phyloP scores from a whole-genome alignment of 2,329 filamentous ascomycete genomes.

The Fusarium subglutinans region DNA sequence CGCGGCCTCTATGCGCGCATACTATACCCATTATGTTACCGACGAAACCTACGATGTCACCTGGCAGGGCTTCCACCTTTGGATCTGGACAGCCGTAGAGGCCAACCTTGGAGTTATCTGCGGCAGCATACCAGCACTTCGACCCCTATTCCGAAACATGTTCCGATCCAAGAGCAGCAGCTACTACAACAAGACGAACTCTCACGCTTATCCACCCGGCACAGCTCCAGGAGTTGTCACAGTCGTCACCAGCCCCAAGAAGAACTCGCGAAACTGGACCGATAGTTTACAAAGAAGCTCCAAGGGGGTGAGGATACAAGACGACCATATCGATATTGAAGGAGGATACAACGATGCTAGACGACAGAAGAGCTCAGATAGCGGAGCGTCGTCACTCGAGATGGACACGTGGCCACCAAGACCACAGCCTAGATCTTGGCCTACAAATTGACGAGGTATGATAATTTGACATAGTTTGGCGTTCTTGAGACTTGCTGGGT shows the following conservation, averaged over 20 bases:
- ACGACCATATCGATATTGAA: slow-evolving; percentile 40
- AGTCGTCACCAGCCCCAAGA: slow-evolving; percentile 19
- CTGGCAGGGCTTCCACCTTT: slow-evolving; percentile 52
- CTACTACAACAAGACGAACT: slow-evolving; percentile 36
- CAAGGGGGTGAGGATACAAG: slow-evolving; percentile 37
- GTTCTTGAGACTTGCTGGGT: slow-evolving; percentile 7
- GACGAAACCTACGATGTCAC: slow-evolving; percentile 52
- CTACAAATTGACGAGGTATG: slow-evolving; percentile 4
- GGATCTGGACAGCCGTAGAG: slow-evolving; percentile 55
- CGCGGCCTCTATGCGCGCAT: slow-evolving; percentile 49
- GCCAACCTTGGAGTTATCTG: slow-evolving; percentile 54
- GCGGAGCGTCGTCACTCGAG: slow-evolving; percentile 34
- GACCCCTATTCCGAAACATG: slow-evolving; percentile 39
- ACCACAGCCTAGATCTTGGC: slow-evolving; percentile 35
- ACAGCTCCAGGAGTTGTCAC: slow-evolving; percentile 29
- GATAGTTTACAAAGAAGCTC: slow-evolving; percentile 33
- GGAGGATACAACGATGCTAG: slow-evolving; percentile 15
- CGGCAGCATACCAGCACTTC: slow-evolving; percentile 51
- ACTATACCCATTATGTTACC: slow-evolving; percentile 50
- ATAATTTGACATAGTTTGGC: slow-evolving; percentile 15
- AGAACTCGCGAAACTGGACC: slow-evolving; percentile 27
- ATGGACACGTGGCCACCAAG: slow-evolving; percentile 36
- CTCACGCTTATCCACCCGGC: slow-evolving; percentile 29
- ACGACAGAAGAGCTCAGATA: slow-evolving; percentile 31
- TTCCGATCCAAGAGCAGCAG: slow-evolving; percentile 40